These are phyloP conservation scores for Myriangium duriaei DNA, from an alignment of 2,329 filamentous ascomycete genomes.

Conservation along the genomic window DNA sequence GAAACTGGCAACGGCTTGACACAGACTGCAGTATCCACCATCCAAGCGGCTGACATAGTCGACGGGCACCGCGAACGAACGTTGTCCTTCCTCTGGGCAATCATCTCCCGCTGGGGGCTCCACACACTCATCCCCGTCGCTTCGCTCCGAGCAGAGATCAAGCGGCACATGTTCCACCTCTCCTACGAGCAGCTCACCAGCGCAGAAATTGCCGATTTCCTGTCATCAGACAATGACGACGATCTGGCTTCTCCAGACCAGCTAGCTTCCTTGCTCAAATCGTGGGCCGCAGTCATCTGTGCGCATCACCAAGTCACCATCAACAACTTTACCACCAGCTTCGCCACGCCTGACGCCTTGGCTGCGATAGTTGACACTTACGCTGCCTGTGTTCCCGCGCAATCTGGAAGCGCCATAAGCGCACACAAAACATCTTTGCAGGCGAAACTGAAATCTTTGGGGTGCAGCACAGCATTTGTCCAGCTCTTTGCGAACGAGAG, in stretches of 20 bases:
- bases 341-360: conserved; percentile 43
- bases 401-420: neutral
- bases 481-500: conserved; percentile 27
- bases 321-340: conserved; percentile 45
- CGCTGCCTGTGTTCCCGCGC: conserved; percentile 28
- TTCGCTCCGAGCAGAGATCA: conserved; percentile 5
- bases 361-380: conserved; percentile 47
- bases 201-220: neutral
- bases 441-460: conserved; percentile 25
- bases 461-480: conserved; percentile 30
- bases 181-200: neutral
- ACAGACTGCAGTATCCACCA: conserved; percentile 28
- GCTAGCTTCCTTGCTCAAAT: conserved; percentile 32
- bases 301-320: conserved; percentile 31
- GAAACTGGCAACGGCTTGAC: conserved; percentile 30
- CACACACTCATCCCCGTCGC: conserved; percentile 30
- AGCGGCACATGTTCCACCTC: neutral
- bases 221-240: conserved; percentile 14
- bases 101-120: conserved; percentile 46
- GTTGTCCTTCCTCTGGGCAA: conserved; percentile 45
- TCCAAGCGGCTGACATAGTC: conserved; percentile 47
- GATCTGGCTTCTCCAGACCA: conserved; percentile 12
- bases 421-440: conserved; percentile 16
- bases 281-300: conserved; percentile 45
- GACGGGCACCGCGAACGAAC: conserved; percentile 54